phyloP scores from a whole-genome alignment of 78 protist genomes.

The Dictyostelium discoideum region dicty_2.7 NC_007089.4:1817001-1817500 shows the following conservation, averaged over 20 bases:
- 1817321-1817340: neutral
- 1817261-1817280: conserved; percentile 3
- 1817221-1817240: neutral
- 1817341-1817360: neutral
- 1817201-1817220: conserved; percentile 20
- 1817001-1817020: neutral
- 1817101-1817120: conserved; percentile 33
- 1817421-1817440: neutral
- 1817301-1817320: neutral
- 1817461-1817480: neutral
- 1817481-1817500: conserved; percentile 4
- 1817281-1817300: neutral
- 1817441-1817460: neutral
- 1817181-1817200: neutral
- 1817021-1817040: conserved; percentile 21
- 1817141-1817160: conserved; percentile 54
- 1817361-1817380: neutral
- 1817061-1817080: neutral
- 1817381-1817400: neutral
- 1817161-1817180: neutral
- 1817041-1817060: neutral
- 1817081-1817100: conserved; percentile 13
- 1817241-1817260: neutral
- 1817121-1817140: neutral
- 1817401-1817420: neutral